Conservation (phyloP, 208 protist genomes). For the Acanthamoeba royreba region DNA sequence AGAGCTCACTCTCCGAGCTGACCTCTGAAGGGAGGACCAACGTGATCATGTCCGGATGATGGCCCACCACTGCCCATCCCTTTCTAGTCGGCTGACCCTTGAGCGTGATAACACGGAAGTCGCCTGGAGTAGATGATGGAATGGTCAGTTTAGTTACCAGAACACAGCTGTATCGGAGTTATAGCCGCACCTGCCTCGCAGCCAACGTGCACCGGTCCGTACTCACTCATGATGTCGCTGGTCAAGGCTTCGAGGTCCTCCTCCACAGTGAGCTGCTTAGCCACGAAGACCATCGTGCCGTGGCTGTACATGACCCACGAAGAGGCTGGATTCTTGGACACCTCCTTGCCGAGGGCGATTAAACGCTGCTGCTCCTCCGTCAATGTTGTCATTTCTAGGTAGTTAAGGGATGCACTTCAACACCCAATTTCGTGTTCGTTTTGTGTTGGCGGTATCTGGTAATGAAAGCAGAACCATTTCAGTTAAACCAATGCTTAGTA, state of each 20-base stretch:
- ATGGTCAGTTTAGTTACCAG: too few species aligned
- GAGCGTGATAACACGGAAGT: background rate
- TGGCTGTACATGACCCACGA: background rate
- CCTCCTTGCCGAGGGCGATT: conserved; percentile 77
- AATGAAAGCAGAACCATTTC: too few species aligned
- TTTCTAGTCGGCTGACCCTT: background rate
- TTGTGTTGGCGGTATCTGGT: too few species aligned
- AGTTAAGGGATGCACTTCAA: too few species aligned
- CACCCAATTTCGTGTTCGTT: too few species aligned
- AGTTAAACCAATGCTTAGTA: too few species aligned
- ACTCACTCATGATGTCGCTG: background rate
- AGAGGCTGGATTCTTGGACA: background rate
- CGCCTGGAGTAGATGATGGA: background rate
- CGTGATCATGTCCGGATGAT: background rate
- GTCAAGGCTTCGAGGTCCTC: background rate
- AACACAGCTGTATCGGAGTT: too few species aligned
- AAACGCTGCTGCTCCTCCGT: conserved; percentile 92
- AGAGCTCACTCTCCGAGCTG: background rate
- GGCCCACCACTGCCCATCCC: background rate
- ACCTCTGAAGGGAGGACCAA: background rate
- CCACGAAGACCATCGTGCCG: background rate
- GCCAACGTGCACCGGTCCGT: background rate
- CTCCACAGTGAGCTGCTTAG: background rate
- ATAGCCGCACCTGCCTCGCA: too few species aligned
- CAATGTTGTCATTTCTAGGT: background rate